These are phyloP conservation scores for Ulmus americana DNA, from an alignment of 331 rosid species.

Conservation along the genomic window DNA sequence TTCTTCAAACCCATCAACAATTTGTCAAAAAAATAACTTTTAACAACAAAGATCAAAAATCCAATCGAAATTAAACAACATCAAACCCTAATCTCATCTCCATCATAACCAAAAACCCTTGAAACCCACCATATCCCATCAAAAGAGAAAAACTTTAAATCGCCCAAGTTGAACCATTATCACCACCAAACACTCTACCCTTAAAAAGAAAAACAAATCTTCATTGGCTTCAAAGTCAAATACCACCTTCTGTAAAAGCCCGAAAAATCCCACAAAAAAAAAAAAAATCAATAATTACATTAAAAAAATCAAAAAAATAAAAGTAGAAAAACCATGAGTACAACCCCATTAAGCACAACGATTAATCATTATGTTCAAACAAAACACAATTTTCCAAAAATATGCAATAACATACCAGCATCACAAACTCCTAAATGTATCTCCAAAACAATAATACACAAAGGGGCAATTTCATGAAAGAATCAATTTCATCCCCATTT, in stretches of 20 bases:
- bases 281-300: constrained; percentile 24
- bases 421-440: no score
- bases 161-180: constrained; percentile 15
- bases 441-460: no score
- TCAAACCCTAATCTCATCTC: constrained; percentile 32
- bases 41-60: constrained; percentile 31
- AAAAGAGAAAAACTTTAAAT: constrained; percentile 20
- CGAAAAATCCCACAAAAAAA: constrained; percentile 46
- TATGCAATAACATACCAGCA: no score
- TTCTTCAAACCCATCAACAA: constrained; percentile 39
- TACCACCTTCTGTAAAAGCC: constrained; percentile 57
- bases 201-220: constrained; percentile 7
- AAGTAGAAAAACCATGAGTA: constrained; percentile 25
- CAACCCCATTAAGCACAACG: no score
- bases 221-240: constrained; percentile 46
- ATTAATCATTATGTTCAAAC: no score
- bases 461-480: no score
- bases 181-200: constrained; percentile 32
- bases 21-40: constrained; percentile 5
- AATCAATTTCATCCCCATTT: no score
- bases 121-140: constrained; percentile 35
- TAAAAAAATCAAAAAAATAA: not conserved
- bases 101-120: constrained; percentile 31
- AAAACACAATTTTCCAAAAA: no score
- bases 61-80: constrained; percentile 32